Base-by-base conservation (phyloP, 768 basidiomycete species). In the Lyophyllum semitale region DNA sequence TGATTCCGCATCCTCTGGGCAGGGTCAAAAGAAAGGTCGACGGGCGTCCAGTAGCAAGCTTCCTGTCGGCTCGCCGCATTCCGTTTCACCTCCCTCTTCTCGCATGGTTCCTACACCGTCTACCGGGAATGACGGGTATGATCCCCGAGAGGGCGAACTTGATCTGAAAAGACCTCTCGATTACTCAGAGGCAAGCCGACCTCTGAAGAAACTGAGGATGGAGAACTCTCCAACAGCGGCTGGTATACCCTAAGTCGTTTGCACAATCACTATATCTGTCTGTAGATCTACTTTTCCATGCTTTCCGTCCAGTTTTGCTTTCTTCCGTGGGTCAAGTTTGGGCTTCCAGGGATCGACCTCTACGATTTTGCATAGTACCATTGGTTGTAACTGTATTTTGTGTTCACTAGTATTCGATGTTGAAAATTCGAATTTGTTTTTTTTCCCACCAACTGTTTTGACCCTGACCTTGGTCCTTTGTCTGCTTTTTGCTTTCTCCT, bases 151-250 rank as follows among this genome's bases (percentile, higher is more conserved):
- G 42, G 70, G 71, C 52, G 84, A 84, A 17, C 52, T 74, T 53
- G 87, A 88, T 59, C 65, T 84, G 70, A 88, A 87, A 75, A 74
- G 84, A 69, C 75, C 78, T 63, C 64, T 82, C 67, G 83, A 85
- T 51, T 80, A 82, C 60, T 59, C 77, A 53, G 84, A 83, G 53
- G 65, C 73, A 55, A 68, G 63, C 56, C 80, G 83, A 62, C 80
- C 80, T 53, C 71, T 76, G 59, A 90, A 90, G 83, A 88, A 86
- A 80, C 84, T 89, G 81, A 80, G 85, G 68, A 80, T 88, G 75
- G 84, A 84, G 59, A 76, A 77, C 63, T 66, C 75, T 55, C 72
- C 73, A 48, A 69, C 73, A 44, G 65, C 69, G 60, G 71, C 74
- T 66, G 71, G 73, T 70, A 82, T 85, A 82, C 83, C 82, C 74